A percentile compares a stretch with the other conserved stretches of the same genome.
Evolutionary conservation across 345 rosid genomes (phyloP).

Genomic region (Dovyalis caffra): DNA sequence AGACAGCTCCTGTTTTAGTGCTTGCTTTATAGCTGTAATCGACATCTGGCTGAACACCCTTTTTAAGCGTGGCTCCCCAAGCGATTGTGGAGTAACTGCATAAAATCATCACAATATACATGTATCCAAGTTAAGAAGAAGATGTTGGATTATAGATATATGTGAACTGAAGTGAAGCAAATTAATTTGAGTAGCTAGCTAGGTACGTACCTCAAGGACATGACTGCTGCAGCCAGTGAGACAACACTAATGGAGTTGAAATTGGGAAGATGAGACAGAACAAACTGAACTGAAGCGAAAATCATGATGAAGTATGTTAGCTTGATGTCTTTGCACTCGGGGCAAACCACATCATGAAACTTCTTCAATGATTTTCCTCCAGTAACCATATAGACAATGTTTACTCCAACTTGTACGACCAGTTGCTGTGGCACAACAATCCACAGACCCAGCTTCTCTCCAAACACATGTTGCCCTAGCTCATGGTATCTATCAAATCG

Average conservation of each 20-base stretch:
- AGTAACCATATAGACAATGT: slow-evolving; percentile 77
- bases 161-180: too few relatives aligned
- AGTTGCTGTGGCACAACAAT: slow-evolving; percentile 81
- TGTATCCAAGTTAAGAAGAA: neutral
- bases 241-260: slow-evolving; percentile 60
- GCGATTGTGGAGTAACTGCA: slow-evolving; percentile 75
- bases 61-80: slow-evolving; percentile 47
- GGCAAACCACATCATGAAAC: slow-evolving; percentile 52
- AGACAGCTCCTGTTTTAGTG: slow-evolving; percentile 33
- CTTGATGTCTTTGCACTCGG: slow-evolving; percentile 44
- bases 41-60: slow-evolving; percentile 47
- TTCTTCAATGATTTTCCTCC: slow-evolving; percentile 85
- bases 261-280: slow-evolving; percentile 73
- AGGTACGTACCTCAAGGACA: slow-evolving; percentile 58
- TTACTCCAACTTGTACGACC: slow-evolving; percentile 58
- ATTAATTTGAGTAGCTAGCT: too few relatives aligned
- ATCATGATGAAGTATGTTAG: slow-evolving; percentile 67
- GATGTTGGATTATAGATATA: too few relatives aligned
- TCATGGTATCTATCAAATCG: slow-evolving; percentile 82
- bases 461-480: slow-evolving; percentile 70
- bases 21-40: slow-evolving; percentile 52
- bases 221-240: slow-evolving; percentile 78
- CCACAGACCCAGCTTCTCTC: slow-evolving; percentile 77
- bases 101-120: neutral
- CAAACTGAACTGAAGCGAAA: slow-evolving; percentile 64